Conservation (phyloP, 78 protist genomes). For the Mastigamoeba balamuthi region DNA sequence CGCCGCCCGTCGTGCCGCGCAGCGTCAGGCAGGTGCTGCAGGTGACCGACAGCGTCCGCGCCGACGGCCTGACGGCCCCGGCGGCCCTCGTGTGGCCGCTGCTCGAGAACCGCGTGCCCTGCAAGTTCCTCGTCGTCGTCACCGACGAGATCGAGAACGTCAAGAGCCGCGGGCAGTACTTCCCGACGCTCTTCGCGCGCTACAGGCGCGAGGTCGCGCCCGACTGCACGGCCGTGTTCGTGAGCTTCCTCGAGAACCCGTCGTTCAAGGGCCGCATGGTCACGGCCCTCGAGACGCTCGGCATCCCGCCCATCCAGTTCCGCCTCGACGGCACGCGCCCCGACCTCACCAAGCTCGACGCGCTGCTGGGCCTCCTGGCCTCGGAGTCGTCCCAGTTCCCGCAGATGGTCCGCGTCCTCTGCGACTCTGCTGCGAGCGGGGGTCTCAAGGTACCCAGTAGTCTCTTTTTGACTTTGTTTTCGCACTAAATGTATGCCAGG, state of each 20-base stretch:
- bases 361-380: neutral
- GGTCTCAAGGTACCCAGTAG: too few relatives aligned
- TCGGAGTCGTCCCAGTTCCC: conserved; percentile 2
- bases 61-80: conserved; percentile 2
- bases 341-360: conserved; percentile 1
- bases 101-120: neutral
- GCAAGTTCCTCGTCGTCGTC: neutral
- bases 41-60: neutral
- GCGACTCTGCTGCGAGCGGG: too few relatives aligned
- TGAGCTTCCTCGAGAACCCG: neutral
- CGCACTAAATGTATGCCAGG: too few relatives aligned
- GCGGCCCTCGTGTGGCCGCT: neutral
- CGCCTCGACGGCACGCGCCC: neutral
- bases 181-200: neutral
- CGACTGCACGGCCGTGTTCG: neutral
- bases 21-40: neutral
- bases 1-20: neutral
- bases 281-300: neutral
- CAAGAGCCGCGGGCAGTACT: neutral
- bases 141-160: conserved; percentile 3
- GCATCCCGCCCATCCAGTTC: neutral
- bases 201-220: neutral
- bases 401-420: too few relatives aligned
- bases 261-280: neutral
- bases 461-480: too few relatives aligned